phyloP scores from a whole-genome alignment of 352 stramenopile species.

The Plasmopara viticola region DNA sequence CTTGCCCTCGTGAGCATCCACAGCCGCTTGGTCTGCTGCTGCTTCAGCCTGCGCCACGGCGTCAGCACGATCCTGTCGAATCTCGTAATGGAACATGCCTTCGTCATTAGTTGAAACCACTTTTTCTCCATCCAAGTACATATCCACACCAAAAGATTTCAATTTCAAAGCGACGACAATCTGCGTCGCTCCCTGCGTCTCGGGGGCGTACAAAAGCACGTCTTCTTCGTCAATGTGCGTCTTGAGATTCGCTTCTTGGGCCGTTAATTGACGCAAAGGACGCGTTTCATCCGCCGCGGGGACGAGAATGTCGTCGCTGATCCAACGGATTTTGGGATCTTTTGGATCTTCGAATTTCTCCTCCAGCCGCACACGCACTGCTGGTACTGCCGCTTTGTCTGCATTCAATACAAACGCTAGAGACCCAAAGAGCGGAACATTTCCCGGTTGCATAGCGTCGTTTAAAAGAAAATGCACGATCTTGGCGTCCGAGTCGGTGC shows the following conservation, averaged over 20 bases:
- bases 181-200: constrained; percentile 7
- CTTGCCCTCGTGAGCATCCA: constrained; percentile 85
- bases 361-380: constrained; percentile 46
- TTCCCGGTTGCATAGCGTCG: constrained; percentile 16
- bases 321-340: constrained; percentile 55
- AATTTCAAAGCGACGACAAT: constrained; percentile 52
- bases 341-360: constrained; percentile 46
- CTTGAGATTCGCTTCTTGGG: constrained; percentile 29
- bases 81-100: constrained; percentile 68
- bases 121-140: constrained; percentile 60
- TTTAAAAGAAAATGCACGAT: constrained; percentile 44
- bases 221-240: constrained; percentile 14
- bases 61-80: constrained; percentile 60
- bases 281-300: constrained; percentile 27
- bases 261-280: constrained; percentile 30
- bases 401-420: constrained; percentile 50
- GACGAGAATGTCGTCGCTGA: constrained; percentile 42
- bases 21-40: constrained; percentile 18
- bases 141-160: constrained; percentile 51
- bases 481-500: constrained; percentile 19
- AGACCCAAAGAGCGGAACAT: constrained; percentile 30
- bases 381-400: constrained; percentile 29
- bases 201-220: constrained; percentile 33
- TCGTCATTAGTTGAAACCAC: constrained; percentile 60
- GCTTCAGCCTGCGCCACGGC: constrained; percentile 22